Evolutionary conservation across 73 alveolate genomes (phyloP), one percentile per base, ranked within the genome.

Genomic region (Paramecium caudatum): DNA sequence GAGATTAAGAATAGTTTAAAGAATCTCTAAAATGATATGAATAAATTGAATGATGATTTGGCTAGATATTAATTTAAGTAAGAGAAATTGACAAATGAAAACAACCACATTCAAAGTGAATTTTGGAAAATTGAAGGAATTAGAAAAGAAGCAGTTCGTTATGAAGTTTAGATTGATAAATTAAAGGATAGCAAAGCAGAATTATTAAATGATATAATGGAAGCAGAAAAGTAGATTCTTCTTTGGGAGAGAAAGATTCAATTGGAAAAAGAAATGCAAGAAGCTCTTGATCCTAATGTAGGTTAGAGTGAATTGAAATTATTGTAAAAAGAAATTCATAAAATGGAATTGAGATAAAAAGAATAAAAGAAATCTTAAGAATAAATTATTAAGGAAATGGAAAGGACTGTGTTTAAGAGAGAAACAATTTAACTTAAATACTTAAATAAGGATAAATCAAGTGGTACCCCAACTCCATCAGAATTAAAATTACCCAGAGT

Each of bases 251-350:
- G 99, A 84, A 98, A 97, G 91, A 98, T 98, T 47, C 95, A 98
- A 95, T 93, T 98, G n/a, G 99, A 98, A 91, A 97, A 97, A 84
- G 99, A 98, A 97, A 98, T 98, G 99, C 97, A 98, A 95, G 98
- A 95, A 36, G 97, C 99, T 23, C 93, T 98, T 39, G 99, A 98
- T 90, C 99, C 99, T 3, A 96, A 97, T 78, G 97, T 97, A 47
- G 99, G 99, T 13, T 93, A 97, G 39, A 96, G 95, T 83, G 99
- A 98, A 90, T 95, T 98, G 30, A 96, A 95, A 81, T 98, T 95
- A 32, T 95, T 98, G 96, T 96, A 98, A 90, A 94, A 95, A 90
- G 99, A 97, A 91, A 96, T 98, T 47, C 99, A 98, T 93, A 95
- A 98, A 94, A 97, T 97, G 98, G 98, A 98, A 91, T 94, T 98